phyloP scores from a whole-genome alignment of 441 rosid species.

The Codiaeum variegatum region DNA sequence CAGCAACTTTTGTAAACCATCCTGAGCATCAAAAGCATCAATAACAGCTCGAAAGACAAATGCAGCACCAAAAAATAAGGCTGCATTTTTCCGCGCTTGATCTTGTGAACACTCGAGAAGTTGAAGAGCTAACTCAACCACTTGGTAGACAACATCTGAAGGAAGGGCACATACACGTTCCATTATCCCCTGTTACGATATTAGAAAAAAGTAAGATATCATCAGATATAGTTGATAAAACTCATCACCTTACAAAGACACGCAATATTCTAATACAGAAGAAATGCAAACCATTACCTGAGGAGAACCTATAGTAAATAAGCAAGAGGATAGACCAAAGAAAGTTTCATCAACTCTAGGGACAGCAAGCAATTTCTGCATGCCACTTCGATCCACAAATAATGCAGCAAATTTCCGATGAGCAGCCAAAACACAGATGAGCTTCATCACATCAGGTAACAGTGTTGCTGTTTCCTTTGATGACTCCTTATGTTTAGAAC shows the following conservation, averaged over 20 bases:
- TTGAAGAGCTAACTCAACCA: conserved; percentile 86
- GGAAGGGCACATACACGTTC: conserved; percentile 98
- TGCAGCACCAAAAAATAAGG: conserved; percentile 91
- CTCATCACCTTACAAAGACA: neutral
- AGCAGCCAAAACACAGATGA: conserved; percentile 95
- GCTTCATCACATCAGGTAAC: conserved; percentile 96
- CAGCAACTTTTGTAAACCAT: conserved; percentile 83
- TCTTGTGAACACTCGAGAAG: conserved; percentile 86
- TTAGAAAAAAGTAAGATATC: conserved; percentile 18
- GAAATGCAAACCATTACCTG: conserved; percentile 52
- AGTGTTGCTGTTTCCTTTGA: conserved; percentile 40
- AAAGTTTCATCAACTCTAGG: conserved; percentile 71
- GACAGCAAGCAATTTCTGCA: conserved; percentile 85
- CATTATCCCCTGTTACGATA: conserved; percentile 76
- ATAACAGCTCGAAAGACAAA: conserved; percentile 92
- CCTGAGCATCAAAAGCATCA: conserved; percentile 93
- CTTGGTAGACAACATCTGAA: conserved; percentile 63
- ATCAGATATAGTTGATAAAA: conserved; percentile 12
- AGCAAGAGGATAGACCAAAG: conserved; percentile 91
- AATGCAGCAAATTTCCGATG: conserved; percentile 96
- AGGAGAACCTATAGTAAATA: conserved; percentile 82
- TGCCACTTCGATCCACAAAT: conserved; percentile 96
- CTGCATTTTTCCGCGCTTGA: conserved; percentile 87
- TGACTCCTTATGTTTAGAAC: conserved; percentile 47
- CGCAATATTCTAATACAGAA: conserved; percentile 16